These are phyloP conservation scores for Phaeosphaeriaceae sp. DNA, from an alignment of 2,329 filamentous ascomycete species.

Conservation along the genomic window DNA sequence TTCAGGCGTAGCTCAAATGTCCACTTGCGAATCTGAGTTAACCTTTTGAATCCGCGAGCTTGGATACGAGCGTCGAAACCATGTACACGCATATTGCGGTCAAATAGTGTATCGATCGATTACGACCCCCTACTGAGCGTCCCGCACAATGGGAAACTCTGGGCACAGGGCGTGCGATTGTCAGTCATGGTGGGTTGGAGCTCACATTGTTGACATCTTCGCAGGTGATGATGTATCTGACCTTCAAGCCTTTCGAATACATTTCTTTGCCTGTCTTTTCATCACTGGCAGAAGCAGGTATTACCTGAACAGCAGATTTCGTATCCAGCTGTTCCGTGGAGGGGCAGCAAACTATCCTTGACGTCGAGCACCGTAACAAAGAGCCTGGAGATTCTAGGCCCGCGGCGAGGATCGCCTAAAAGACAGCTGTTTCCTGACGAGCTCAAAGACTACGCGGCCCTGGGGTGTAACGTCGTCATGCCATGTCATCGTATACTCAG, in stretches of 20 bases:
- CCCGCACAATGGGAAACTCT: background rate
- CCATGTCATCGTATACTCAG: slow-evolving; percentile 6
- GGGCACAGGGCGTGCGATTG: background rate
- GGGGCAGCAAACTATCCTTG: background rate
- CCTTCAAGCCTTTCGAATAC: background rate
- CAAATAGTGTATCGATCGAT: slow-evolving; percentile 3
- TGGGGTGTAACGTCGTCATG: slow-evolving; percentile 1
- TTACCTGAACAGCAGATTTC: background rate
- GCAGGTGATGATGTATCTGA: background rate
- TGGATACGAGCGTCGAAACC: background rate
- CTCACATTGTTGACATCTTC: background rate
- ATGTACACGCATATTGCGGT: slow-evolving; percentile 9
- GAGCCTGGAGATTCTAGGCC: background rate
- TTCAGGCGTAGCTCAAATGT: slow-evolving; percentile 15
- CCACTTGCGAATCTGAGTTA: background rate
- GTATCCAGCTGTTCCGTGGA: background rate
- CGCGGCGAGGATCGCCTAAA: background rate
- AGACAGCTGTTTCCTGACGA: background rate
- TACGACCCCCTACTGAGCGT: background rate
- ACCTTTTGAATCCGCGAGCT: background rate
- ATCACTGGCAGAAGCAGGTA: background rate
- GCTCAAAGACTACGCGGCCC: background rate
- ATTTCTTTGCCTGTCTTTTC: background rate
- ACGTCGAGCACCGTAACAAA: background rate
- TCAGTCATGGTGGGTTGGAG: background rate